phyloP scores from a whole-genome alignment of 75 land plant species.

The Ceratopteris richardii region DNA sequence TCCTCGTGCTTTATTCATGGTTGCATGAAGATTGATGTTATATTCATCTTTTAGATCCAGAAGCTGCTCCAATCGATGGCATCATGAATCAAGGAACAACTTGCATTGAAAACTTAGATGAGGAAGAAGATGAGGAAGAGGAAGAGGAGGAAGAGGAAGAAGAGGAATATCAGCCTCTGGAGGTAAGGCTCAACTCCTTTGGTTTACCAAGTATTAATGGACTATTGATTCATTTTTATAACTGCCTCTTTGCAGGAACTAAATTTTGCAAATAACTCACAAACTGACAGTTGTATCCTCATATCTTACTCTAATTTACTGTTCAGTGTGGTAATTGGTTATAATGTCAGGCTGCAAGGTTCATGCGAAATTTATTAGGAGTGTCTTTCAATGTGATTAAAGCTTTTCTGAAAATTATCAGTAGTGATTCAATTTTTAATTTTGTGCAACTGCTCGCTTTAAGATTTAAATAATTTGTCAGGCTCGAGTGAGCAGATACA shows the following conservation, averaged over 20 bases:
- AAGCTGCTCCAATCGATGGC: not conserved
- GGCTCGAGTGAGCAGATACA: too few relatives aligned
- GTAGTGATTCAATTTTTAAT: not conserved
- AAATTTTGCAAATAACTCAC: not conserved
- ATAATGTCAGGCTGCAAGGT: not conserved
- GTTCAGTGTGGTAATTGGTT: not conserved
- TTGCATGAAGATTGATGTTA: too few relatives aligned
- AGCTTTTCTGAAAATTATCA: not conserved
- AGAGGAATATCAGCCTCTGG: slow-evolving; percentile 20
- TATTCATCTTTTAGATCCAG: not conserved
- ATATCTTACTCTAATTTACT: not conserved
- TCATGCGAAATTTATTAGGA: too few relatives aligned
- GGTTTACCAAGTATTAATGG: not conserved
- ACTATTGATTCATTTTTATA: not conserved
- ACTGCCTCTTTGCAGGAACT: not conserved
- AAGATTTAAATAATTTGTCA: not conserved
- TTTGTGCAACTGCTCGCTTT: not conserved
- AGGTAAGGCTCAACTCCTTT: slow-evolving; percentile 13
- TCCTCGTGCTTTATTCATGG: too few relatives aligned
- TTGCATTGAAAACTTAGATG: slow-evolving; percentile 14
- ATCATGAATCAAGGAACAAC: not conserved
- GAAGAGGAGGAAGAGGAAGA: slow-evolving; percentile 45
- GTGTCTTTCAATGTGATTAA: too few relatives aligned
- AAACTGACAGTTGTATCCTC: not conserved
- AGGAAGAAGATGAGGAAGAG: slow-evolving; percentile 46